Evolutionary conservation across 495 filamentous ascomycete species (phyloP).

Genomic region (Penicillium cataractarum): DNA sequence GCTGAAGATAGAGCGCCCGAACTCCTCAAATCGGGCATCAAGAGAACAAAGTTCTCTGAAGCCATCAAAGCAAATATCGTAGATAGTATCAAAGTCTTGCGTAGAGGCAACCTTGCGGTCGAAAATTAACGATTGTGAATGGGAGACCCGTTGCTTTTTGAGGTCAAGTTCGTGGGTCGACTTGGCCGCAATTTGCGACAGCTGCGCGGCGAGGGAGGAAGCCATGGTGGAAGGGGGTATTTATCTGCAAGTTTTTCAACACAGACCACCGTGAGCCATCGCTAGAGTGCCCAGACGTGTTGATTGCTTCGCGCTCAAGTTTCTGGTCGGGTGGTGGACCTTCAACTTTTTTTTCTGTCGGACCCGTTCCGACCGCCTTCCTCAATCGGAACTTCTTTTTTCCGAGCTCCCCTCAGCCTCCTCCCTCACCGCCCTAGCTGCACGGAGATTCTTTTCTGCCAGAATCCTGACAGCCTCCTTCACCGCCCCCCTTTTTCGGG

Average conservation of each 20-base stretch:
- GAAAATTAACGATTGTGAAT: slow-evolving; percentile 91
- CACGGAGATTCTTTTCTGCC: no score
- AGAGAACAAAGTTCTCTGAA: slow-evolving; percentile 88
- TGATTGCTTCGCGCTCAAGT: slow-evolving; percentile 10
- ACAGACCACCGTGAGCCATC: slow-evolving; percentile 20
- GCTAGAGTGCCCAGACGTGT: slow-evolving; percentile 6
- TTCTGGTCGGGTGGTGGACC: slow-evolving; percentile 16
- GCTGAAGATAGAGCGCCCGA: slow-evolving; percentile 77
- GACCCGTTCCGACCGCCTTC: slow-evolving; percentile 19
- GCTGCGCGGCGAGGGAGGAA: slow-evolving; percentile 75
- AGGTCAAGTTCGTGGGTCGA: slow-evolving; percentile 81
- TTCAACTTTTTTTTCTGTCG: slow-evolving; percentile 41
- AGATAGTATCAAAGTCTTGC: slow-evolving; percentile 88
- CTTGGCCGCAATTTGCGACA: slow-evolving; percentile 77
- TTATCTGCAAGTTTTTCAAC: slow-evolving; percentile 7
- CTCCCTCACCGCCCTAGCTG: no score
- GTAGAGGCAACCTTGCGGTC: slow-evolving; percentile 76
- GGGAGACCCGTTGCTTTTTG: slow-evolving; percentile 83
- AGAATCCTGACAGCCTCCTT: background rate
- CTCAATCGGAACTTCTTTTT: slow-evolving; percentile 12
- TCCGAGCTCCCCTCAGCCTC: no score
- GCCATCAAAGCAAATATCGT: slow-evolving; percentile 81
- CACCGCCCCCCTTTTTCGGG: no score
- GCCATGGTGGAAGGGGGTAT: slow-evolving; percentile 58
- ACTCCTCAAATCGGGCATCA: slow-evolving; percentile 73